phyloP scores from a whole-genome alignment of 106 monocot species.

The Dioscorea dumetorum region DNA sequence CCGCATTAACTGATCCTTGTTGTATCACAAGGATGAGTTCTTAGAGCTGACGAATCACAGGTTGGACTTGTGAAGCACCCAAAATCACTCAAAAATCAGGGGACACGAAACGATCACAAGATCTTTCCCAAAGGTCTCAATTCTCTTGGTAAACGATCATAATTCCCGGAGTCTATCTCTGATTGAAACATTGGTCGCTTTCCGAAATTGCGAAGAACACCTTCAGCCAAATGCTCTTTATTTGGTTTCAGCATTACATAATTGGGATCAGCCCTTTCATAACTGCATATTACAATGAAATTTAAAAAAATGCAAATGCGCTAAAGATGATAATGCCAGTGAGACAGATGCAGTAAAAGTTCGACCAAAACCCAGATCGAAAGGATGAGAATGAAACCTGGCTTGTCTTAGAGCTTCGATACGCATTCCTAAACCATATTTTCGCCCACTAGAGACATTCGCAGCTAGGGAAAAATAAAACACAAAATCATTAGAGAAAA shows the following conservation, averaged over 20 bases:
- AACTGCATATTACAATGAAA: constrained; percentile 32
- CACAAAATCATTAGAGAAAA: neutral
- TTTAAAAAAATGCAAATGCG: neutral
- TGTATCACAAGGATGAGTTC: no score
- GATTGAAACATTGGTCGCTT: constrained; percentile 84
- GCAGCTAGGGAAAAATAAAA: constrained; percentile 34
- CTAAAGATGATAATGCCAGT: neutral
- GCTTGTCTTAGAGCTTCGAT: constrained; percentile 87
- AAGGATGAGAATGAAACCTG: constrained; percentile 19
- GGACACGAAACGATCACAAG: constrained; percentile 21
- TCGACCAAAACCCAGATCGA: neutral
- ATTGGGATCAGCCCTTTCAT: constrained; percentile 95
- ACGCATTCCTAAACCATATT: constrained; percentile 84
- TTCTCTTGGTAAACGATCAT: constrained; percentile 67
- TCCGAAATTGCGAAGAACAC: constrained; percentile 60
- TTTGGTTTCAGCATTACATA: constrained; percentile 90
- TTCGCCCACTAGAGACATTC: constrained; percentile 52
- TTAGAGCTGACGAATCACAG: no score
- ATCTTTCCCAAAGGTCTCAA: constrained; percentile 70
- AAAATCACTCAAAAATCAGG: neutral
- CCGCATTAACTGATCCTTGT: no score
- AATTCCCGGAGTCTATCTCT: constrained; percentile 69
- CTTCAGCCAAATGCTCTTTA: constrained; percentile 93
- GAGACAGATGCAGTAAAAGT: neutral
- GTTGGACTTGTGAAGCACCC: no score